Conservation (phyloP, 2,329 filamentous ascomycete species). For the Hirsutella rhossiliensis region DNA sequence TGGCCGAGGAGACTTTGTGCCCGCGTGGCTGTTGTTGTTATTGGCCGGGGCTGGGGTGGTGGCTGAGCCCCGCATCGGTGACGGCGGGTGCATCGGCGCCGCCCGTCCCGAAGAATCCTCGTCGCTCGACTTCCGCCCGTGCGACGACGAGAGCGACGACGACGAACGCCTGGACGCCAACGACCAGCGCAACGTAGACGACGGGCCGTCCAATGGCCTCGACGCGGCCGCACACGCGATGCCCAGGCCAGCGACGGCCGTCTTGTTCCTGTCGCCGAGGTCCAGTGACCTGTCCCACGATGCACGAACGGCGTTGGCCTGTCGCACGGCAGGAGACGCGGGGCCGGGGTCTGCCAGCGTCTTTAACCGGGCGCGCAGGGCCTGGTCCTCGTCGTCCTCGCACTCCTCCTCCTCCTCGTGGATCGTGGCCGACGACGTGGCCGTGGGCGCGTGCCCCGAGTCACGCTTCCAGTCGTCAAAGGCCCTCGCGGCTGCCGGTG, state of each 20-base stretch:
- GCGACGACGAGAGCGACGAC: background rate
- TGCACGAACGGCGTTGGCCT: background rate
- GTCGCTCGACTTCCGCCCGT: slow-evolving; percentile 10
- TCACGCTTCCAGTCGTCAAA: slow-evolving; percentile 39
- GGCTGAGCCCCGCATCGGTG: slow-evolving; percentile 14
- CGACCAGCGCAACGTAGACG: background rate
- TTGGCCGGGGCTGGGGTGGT: slow-evolving; percentile 9
- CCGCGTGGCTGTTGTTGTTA: slow-evolving; percentile 4
- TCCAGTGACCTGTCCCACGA: background rate
- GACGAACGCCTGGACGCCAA: too few species aligned
- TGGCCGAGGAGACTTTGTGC: slow-evolving; percentile 1
- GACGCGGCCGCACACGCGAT: too few species aligned
- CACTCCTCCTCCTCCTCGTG: slow-evolving; percentile 28
- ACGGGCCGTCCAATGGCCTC: too few species aligned
- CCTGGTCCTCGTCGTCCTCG: slow-evolving; percentile 19
- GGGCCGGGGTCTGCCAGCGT: background rate
- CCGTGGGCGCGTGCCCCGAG: slow-evolving; percentile 37
- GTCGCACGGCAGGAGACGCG: background rate
- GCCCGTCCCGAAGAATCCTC: slow-evolving; percentile 6
- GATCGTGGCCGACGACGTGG: slow-evolving; percentile 17
- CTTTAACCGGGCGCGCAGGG: background rate
- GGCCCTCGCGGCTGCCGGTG: slow-evolving; percentile 10
- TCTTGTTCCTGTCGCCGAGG: too few species aligned
- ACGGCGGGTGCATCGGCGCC: slow-evolving; percentile 7
- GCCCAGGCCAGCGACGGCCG: too few species aligned